Evolutionary conservation across 2,329 filamentous ascomycete species (phyloP).

Genomic region (Beauveria varroae): DNA sequence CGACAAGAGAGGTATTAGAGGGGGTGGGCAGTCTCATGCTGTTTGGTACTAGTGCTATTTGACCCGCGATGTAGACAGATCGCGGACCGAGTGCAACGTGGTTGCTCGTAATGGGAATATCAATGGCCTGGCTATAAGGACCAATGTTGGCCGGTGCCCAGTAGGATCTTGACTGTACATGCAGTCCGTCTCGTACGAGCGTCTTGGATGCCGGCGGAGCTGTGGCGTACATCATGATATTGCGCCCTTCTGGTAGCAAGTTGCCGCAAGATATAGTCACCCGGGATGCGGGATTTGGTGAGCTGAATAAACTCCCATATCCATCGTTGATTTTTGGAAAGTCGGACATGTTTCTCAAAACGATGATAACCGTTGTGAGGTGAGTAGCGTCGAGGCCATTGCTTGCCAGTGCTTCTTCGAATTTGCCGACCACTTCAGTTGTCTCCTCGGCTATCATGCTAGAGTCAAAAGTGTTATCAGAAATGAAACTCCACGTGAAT

Average conservation of each 20-base stretch:
- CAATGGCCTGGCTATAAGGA: constrained; percentile 86
- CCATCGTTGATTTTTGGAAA: constrained; percentile 68
- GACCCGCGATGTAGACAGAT: constrained; percentile 68
- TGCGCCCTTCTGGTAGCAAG: constrained; percentile 49
- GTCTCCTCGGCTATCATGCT: constrained; percentile 40
- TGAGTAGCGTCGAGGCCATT: constrained; percentile 21
- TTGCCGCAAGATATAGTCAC: constrained; percentile 75
- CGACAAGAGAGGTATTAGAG: constrained; percentile 33
- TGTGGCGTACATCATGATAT: constrained; percentile 53
- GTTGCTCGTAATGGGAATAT: constrained; percentile 29
- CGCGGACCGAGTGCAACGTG: constrained; percentile 19
- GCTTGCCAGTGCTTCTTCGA: constrained; percentile 33
- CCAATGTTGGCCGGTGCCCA: constrained; percentile 98
- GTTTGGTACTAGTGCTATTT: constrained; percentile 79
- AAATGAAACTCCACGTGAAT: constrained; percentile 30
- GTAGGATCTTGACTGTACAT: constrained; percentile 90
- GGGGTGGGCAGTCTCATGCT: constrained; percentile 57
- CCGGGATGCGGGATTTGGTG: constrained; percentile 76
- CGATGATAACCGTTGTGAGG: constrained; percentile 53
- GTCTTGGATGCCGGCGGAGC: constrained; percentile 24
- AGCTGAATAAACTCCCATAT: constrained; percentile 67
- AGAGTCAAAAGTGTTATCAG: constrained; percentile 16
- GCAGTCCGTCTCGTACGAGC: constrained; percentile 54
- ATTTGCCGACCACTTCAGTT: constrained; percentile 36
- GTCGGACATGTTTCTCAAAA: constrained; percentile 72